Base-by-base conservation (phyloP, 2,329 filamentous ascomycete species). In the Neonectria faginata region DNA sequence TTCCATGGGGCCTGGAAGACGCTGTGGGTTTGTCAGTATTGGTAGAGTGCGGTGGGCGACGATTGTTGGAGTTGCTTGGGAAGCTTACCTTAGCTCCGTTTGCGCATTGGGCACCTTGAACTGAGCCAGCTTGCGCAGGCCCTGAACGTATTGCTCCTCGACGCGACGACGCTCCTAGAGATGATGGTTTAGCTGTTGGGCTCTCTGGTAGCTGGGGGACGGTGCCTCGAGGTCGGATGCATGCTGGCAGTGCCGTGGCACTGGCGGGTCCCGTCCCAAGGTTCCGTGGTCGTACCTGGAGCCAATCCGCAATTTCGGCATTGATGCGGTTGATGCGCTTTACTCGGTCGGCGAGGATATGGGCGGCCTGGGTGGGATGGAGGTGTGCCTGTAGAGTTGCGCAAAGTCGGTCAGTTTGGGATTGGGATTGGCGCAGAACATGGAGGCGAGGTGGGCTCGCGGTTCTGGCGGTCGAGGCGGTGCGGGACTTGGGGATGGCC, bases 1-100 rank as follows among this genome's bases (percentile, higher is more conserved):
- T 92, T 90, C 96, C 96, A 99, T 76, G 96, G 93, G 61, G 88
- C 84, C 70, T 94, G 91, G 78, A 99, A 98, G 70, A 97, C 89
- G 68, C 96, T 98, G 78, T 48, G 53, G 6, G 55, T 58, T 33
- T 57, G 68, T 75, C 44, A 54, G 50, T 41, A 58, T 61, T 50
- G 54, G 12, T 47, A 29, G 11, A 27, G n/a, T 12, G 5, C 6
- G 27, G 12, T 5, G 18, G 10, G n/a, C n/a, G 48, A 33, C 16
- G n/a, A 33, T 42, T 42, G n/a, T 27, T 12, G 48, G 27, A 18
- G 50, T 25, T 22, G 22, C 18, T 31, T n/a, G 33, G 33, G 41
- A 14, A 27, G 18, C 88, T 75, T 89, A 97, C 96, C 96, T 96
- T 68, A 99, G 86, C 74, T 97, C 93, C 8, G 91, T 91, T 56